Percentiles rank a stretch among this genome's conserved stretches.
Evolutionary conservation across 768 basidiomycete species (phyloP).

Genomic region (Mycena amicta): DNA sequence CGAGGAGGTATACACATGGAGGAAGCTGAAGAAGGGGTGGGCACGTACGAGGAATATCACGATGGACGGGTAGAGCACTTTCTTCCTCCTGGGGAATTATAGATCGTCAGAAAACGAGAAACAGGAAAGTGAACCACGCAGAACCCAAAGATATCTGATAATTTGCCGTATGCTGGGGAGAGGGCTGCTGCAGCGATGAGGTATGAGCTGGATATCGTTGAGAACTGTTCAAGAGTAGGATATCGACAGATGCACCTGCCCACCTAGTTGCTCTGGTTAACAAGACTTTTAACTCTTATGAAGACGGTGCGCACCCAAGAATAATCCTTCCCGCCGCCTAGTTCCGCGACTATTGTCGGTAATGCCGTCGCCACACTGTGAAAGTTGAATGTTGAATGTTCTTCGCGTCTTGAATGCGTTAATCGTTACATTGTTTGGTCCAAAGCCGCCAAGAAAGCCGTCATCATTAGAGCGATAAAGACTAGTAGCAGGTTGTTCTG

Average conservation of each 20-base stretch:
- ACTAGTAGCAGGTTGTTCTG: slow-evolving; percentile 22
- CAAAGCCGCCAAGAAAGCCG: slow-evolving; percentile 13
- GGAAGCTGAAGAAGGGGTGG: background rate
- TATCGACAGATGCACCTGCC: slow-evolving; percentile 50
- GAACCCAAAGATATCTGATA: slow-evolving; percentile 55
- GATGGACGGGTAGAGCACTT: slow-evolving; percentile 67
- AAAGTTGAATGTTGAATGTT: slow-evolving; percentile 45
- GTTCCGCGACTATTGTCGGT: slow-evolving; percentile 66
- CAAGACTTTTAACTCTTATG: too few species aligned
- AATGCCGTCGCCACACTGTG: slow-evolving; percentile 70
- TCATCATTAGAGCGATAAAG: slow-evolving; percentile 16
- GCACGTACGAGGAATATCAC: slow-evolving; percentile 63
- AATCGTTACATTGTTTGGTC: slow-evolving; percentile 50
- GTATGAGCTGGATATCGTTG: slow-evolving; percentile 73
- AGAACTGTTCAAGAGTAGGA: background rate
- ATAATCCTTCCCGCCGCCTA: slow-evolving; percentile 64
- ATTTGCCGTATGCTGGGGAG: slow-evolving; percentile 76
- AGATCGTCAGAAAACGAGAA: too few species aligned
- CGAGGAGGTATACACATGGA: background rate
- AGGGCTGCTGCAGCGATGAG: slow-evolving; percentile 67
- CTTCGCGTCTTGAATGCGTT: background rate
- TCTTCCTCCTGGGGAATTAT: slow-evolving; percentile 65
- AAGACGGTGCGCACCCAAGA: too few species aligned
- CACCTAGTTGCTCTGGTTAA: too few species aligned
- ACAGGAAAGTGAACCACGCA: too few species aligned